phyloP scores from a whole-genome alignment of 306 rosid genomes.

The Castanea sativa region DNA sequence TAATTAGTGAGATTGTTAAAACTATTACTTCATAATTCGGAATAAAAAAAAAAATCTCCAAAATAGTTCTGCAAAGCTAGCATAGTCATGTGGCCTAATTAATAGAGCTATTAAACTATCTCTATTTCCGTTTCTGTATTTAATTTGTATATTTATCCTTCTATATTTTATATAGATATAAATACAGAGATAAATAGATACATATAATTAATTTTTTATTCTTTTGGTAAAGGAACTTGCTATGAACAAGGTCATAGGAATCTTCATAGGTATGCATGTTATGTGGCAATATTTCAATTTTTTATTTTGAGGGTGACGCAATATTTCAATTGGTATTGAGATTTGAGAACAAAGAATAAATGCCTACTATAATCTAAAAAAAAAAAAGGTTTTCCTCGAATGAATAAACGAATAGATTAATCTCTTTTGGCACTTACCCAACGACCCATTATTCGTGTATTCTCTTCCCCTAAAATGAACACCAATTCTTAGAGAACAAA shows the following conservation, averaged over 20 bases:
- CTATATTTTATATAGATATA: too few species aligned
- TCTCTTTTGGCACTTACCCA: neutral
- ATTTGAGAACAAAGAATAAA: neutral
- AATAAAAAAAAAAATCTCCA: too few species aligned
- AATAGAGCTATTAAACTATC: too few species aligned
- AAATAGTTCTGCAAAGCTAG: too few species aligned
- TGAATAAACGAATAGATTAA: neutral
- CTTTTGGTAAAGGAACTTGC: neutral
- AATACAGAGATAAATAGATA: too few species aligned
- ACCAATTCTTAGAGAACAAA: constrained; percentile 19
- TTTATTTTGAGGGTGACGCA: too few species aligned
- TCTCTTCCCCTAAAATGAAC: constrained; percentile 7
- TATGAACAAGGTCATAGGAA: constrained; percentile 7
- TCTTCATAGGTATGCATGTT: neutral
- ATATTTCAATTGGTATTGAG: neutral
- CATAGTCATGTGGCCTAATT: too few species aligned
- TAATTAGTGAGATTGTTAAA: too few species aligned
- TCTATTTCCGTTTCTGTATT: too few species aligned
- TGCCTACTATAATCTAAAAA: neutral
- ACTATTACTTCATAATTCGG: too few species aligned
- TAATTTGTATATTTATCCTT: too few species aligned
- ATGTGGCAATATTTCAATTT: neutral
- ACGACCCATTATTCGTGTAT: neutral
- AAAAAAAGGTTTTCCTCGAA: neutral
- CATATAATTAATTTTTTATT: neutral